Evolutionary conservation across 805 yeast genomes (phyloP).

Genomic region (Nakazawaea ernobii): DNA sequence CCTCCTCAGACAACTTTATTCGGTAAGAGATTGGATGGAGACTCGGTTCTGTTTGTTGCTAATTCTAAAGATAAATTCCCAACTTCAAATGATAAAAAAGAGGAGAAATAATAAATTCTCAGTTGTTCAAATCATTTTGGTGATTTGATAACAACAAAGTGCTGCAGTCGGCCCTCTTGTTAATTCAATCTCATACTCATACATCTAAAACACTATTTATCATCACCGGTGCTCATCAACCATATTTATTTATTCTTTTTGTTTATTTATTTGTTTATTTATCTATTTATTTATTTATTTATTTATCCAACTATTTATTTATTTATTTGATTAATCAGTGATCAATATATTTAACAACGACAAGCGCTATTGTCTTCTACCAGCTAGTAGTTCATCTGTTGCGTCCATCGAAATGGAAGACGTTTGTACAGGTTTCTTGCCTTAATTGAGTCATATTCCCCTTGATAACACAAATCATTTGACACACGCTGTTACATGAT

Average conservation of each 20-base stretch:
- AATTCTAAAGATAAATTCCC: constrained; percentile 25
- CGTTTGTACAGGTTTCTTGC: too few relatives aligned
- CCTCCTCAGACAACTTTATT: constrained; percentile 30
- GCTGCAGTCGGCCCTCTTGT: too few relatives aligned
- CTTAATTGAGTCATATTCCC: too few relatives aligned
- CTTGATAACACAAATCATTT: too few relatives aligned
- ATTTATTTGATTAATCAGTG: constrained; percentile 10
- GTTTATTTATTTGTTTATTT: constrained; percentile 3
- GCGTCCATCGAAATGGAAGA: too few relatives aligned
- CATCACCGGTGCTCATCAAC: neutral
- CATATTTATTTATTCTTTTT: neutral
- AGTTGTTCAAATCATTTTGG: neutral
- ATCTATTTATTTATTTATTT: constrained; percentile 4
- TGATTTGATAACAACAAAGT: too few relatives aligned
- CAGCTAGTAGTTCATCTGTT: too few relatives aligned
- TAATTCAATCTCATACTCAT: too few relatives aligned
- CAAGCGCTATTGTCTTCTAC: too few relatives aligned
- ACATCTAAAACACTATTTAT: too few relatives aligned
- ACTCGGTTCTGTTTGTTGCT: constrained; percentile 21
- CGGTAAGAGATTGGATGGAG: constrained; percentile 29
- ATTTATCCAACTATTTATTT: constrained; percentile 9
- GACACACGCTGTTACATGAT: too few relatives aligned
- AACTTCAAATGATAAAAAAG: neutral
- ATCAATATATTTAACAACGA: constrained; percentile 9
- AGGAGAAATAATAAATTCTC: neutral